Conservation (phyloP, 2,329 filamentous ascomycete genomes). For the Boeremia exigua region DNA sequence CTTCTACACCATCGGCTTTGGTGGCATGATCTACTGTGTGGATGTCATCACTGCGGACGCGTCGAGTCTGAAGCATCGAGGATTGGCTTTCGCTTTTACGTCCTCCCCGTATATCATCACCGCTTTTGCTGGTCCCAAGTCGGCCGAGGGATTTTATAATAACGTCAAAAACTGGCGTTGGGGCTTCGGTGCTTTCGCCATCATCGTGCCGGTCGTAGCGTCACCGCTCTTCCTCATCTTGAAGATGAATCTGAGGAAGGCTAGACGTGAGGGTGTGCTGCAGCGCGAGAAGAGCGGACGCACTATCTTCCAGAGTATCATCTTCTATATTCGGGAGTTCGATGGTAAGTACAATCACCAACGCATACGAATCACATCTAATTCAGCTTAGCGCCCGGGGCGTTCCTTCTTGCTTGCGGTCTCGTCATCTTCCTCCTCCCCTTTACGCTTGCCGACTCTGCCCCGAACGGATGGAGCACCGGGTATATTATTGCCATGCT, state of each 20-base stretch:
- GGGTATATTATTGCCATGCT: slow-evolving; percentile 60
- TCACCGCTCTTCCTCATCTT: slow-evolving; percentile 65
- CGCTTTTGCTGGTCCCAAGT: slow-evolving; percentile 22
- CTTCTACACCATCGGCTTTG: slow-evolving; percentile 62
- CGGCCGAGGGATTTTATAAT: slow-evolving; percentile 53
- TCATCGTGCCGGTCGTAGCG: slow-evolving; percentile 66
- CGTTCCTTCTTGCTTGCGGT: slow-evolving; percentile 52
- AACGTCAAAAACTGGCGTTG: slow-evolving; percentile 54
- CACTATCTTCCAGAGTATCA: slow-evolving; percentile 51
- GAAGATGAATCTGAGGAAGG: slow-evolving; percentile 57
- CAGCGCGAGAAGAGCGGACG: slow-evolving; percentile 52
- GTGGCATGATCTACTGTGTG: slow-evolving; percentile 64
- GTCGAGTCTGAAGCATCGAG: slow-evolving; percentile 63
- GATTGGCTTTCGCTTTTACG: slow-evolving; percentile 62
- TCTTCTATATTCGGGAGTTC: slow-evolving; percentile 49
- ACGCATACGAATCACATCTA: neutral
- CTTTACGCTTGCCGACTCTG: slow-evolving; percentile 61
- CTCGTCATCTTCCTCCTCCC: slow-evolving; percentile 57
- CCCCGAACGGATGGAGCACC: slow-evolving; percentile 52
- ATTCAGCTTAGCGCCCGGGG: slow-evolving; percentile 49
- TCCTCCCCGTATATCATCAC: slow-evolving; percentile 30
- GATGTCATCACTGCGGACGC: slow-evolving; percentile 69
- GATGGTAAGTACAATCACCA: slow-evolving; percentile 51
- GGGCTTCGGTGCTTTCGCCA: slow-evolving; percentile 70
- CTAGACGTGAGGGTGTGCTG: slow-evolving; percentile 60